A percentile compares a stretch with the other conserved stretches of the same genome.
These are phyloP conservation scores for Zymoseptoria tritici DNA, from an alignment of 2,329 filamentous ascomycete species.

Conservation along the genomic window DNA sequence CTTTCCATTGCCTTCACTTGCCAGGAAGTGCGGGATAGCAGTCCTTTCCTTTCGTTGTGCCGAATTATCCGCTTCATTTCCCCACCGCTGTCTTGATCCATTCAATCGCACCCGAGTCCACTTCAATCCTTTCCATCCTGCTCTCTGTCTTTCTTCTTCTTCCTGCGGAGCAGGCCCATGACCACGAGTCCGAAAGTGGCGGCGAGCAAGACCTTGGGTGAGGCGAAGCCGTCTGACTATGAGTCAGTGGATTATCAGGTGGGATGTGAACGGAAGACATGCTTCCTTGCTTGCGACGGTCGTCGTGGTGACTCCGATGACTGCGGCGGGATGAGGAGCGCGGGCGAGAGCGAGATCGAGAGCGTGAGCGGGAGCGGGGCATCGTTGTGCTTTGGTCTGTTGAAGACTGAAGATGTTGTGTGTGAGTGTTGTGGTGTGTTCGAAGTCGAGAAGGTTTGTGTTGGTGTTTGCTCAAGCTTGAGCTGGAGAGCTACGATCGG, in stretches of 20 bases:
- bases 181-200: not conserved
- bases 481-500: not conserved
- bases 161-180: not conserved
- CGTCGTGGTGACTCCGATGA: not conserved
- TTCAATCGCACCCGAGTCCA: not conserved
- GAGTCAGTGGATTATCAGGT: not conserved
- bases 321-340: not conserved
- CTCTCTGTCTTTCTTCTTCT: not conserved
- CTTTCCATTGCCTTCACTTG: too few species aligned
- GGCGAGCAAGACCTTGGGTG: not conserved
- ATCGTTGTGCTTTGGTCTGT: not conserved
- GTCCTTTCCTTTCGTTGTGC: too few species aligned
- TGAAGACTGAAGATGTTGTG: not conserved
- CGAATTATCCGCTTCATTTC: too few species aligned
- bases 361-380: not conserved
- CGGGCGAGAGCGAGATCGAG: not conserved
- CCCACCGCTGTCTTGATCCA: not conserved
- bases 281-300: not conserved
- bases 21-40: too few species aligned
- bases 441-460: not conserved
- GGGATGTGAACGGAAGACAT: not conserved
- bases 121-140: not conserved
- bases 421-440: not conserved
- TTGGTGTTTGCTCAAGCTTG: not conserved
- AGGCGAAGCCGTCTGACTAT: not conserved